These are phyloP conservation scores for Fraxinus angustifolia DNA, from an alignment of 305 asterid species.

Conservation along the genomic window DNA sequence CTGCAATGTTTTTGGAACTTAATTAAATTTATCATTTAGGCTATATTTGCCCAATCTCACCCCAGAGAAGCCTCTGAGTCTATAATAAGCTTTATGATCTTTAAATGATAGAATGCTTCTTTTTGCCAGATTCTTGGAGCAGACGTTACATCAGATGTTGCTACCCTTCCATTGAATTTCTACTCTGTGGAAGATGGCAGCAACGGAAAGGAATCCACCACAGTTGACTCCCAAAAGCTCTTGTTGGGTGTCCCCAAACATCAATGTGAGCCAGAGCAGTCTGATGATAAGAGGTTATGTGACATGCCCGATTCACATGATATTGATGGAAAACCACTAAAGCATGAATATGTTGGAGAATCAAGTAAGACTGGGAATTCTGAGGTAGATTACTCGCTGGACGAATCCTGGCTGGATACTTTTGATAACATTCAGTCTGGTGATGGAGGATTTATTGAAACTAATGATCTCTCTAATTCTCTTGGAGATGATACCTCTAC, in stretches of 20 bases:
- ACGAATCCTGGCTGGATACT: slow-evolving; percentile 39
- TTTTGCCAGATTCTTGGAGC: slow-evolving; percentile 60
- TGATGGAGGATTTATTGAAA: slow-evolving; percentile 62
- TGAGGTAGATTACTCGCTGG: slow-evolving; percentile 31
- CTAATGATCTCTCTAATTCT: slow-evolving; percentile 62
- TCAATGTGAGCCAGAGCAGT: slow-evolving; percentile 33
- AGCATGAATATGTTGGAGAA: slow-evolving; percentile 38
- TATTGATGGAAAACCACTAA: slow-evolving; percentile 19
- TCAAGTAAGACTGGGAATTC: slow-evolving; percentile 26
- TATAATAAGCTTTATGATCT: slow-evolving; percentile 4
- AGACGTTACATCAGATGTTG: slow-evolving; percentile 35
- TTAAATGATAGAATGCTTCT: not conserved
- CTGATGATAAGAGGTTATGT: slow-evolving; percentile 31
- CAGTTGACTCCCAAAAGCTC: slow-evolving; percentile 37
- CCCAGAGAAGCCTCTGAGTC: not conserved
- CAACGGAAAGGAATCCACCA: slow-evolving; percentile 42
- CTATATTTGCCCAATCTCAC: not conserved
- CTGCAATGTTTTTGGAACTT: slow-evolving; percentile 4
- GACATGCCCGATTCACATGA: slow-evolving; percentile 22
- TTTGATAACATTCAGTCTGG: slow-evolving; percentile 39
- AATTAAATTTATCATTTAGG: not conserved
- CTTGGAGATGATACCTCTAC: slow-evolving; percentile 35
- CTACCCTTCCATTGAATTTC: slow-evolving; percentile 37
- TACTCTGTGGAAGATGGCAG: slow-evolving; percentile 34
- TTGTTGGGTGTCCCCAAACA: slow-evolving; percentile 27